phyloP scores from a whole-genome alignment of 1,284 basidiomycete species.

The Leccinum variabile region DNA sequence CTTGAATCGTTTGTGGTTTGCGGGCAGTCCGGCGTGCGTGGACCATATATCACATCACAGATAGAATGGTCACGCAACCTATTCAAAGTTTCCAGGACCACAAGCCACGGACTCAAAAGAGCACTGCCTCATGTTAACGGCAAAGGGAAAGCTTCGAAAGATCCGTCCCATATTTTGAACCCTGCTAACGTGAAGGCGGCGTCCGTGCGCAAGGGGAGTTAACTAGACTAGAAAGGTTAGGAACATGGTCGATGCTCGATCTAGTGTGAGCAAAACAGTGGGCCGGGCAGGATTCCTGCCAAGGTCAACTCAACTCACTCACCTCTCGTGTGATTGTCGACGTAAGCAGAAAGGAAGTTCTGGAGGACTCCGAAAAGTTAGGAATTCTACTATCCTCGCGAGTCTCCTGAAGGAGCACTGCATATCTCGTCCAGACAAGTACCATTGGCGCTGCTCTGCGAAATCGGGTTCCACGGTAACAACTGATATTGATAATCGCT shows the following conservation, averaged over 20 bases:
- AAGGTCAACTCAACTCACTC: not conserved
- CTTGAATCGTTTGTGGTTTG: not conserved
- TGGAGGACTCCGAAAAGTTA: not conserved
- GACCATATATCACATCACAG: not conserved
- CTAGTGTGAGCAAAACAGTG: conserved; percentile 2
- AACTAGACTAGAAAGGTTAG: conserved; percentile 7
- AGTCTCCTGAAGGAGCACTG: conserved; percentile 1
- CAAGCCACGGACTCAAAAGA: not conserved
- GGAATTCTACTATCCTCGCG: conserved; percentile 1
- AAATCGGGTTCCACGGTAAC: conserved; percentile 1
- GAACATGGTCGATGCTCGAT: conserved; percentile 7
- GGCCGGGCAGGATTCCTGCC: not conserved
- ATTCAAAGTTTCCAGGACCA: conserved; percentile 1
- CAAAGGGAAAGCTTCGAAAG: not conserved
- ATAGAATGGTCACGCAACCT: conserved; percentile 5
- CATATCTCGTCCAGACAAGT: conserved; percentile 2
- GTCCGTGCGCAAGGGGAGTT: conserved; percentile 1
- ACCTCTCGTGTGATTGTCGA: not conserved
- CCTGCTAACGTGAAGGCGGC: conserved; percentile 21
- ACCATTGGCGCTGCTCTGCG: not conserved
- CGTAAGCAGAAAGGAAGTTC: conserved; percentile 3
- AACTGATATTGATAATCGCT: not conserved
- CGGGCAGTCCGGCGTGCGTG: not conserved
- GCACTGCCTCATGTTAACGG: conserved; percentile 6
- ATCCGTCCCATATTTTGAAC: not conserved